Evolutionary conservation across 1,284 basidiomycete genomes (phyloP), one percentile per base, ranked within the genome.

Genomic region (Leccinum subrobustum): DNA sequence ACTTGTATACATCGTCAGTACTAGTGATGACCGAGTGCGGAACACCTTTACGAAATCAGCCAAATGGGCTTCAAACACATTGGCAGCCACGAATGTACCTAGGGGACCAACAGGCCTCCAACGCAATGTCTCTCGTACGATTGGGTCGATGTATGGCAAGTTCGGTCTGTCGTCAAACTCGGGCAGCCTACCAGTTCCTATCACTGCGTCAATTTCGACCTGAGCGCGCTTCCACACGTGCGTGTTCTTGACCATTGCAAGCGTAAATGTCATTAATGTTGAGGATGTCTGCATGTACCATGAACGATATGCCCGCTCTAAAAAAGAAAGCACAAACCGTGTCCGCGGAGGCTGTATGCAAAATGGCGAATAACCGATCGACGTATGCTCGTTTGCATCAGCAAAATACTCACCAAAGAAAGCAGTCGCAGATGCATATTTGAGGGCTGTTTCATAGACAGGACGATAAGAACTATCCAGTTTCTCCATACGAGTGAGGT

Each of bases 1-100:
- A 59, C 9, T 56, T 37, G 33, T 72, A 68, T 7, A 69, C 23
- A 56, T 70, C 64, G 16, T 29, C 60, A 1, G 25, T 20, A 20
- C 20, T 20, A 20, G 27, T 20, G 4, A 25, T 52, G 1, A 56
- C 47, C 5, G 56, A 60, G 18, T 68, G 67, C 27, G 27, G 27
- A 27, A 27, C 27, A 27, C 27, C 27, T 27, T 27, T 27, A 27
- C 27, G 27, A 27, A 27, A 27, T 27, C 27, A 27, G 27, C 27
- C 27, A 27, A 7, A 27, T 27, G 27, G 27, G 27, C 27, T 27
- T 27, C 27, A 27, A 27, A 27, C 27, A 27, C 27, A 27, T 27
- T 0, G 27, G 27, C 16, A 39, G 37, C 7, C 37, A 39, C n/a
- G 16, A 4, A n/a, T 39, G 6, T 20, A 47, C 44, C 44, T 20